Conservation (phyloP, 1,284 basidiomycete species). For the Rhizoctonia solani region DNA sequence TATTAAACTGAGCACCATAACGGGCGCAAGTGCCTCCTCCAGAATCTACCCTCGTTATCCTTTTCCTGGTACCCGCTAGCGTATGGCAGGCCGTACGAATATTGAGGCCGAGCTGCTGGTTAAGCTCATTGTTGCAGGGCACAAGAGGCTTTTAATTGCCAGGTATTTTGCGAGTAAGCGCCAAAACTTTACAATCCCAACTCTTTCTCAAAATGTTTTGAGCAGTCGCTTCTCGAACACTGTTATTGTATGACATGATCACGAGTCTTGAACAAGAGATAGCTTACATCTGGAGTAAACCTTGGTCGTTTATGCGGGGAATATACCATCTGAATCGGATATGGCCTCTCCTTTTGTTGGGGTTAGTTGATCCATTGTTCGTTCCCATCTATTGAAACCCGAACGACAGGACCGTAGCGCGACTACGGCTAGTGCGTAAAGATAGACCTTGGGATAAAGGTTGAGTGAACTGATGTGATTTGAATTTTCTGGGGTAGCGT, state of each 20-base stretch:
- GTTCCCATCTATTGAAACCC: no score
- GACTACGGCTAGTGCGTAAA: background rate
- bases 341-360: background rate
- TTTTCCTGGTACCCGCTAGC: no score
- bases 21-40: no score
- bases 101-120: background rate
- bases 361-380: background rate
- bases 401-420: background rate
- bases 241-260: background rate
- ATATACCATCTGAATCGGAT: conserved; percentile 4
- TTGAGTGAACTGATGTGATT: no score
- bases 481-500: no score
- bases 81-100: no score
- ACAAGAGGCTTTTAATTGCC: background rate
- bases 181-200: background rate
- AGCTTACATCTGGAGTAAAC: background rate
- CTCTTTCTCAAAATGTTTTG: background rate
- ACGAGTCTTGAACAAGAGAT: background rate
- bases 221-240: conserved; percentile 7
- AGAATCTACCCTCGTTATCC: no score
- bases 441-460: background rate
- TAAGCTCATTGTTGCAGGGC: background rate
- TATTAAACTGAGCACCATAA: no score
- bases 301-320: background rate
- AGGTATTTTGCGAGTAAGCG: background rate